Conservation (phyloP, 1,139 yeast genomes). For the Blastobotrys serpentis region DNA sequence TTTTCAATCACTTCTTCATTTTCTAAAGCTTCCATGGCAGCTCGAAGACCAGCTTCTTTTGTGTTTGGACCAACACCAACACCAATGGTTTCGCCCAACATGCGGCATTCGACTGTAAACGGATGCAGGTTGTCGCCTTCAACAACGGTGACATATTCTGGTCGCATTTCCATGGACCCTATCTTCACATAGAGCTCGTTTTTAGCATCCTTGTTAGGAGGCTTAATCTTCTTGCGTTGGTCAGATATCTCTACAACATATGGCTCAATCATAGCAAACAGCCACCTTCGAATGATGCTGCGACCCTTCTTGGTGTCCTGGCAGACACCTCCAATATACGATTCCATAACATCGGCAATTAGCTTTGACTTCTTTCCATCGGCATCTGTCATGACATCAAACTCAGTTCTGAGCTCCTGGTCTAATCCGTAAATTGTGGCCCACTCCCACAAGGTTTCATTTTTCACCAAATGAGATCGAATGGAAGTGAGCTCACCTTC, state of each 20-base stretch:
- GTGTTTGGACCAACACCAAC: constrained; percentile 57
- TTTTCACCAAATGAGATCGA: constrained; percentile 71
- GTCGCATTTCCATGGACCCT: constrained; percentile 69
- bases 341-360: constrained; percentile 81
- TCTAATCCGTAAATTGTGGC: constrained; percentile 71
- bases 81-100: constrained; percentile 55
- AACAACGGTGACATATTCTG: constrained; percentile 58
- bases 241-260: constrained; percentile 42
- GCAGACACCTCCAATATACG: constrained; percentile 82
- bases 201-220: constrained; percentile 64
- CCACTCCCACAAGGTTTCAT: constrained; percentile 69
- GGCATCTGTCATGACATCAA: constrained; percentile 31
- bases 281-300: constrained; percentile 58
- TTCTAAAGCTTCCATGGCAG: constrained; percentile 69
- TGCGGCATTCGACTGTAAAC: constrained; percentile 66
- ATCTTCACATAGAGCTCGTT: constrained; percentile 72
- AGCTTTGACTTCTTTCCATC: constrained; percentile 44
- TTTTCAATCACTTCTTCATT: constrained; percentile 62
- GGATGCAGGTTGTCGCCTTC: constrained; percentile 49
- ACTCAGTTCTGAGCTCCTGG: constrained; percentile 48
- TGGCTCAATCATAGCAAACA: constrained; percentile 54
- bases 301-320: constrained; percentile 51
- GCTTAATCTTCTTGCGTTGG: constrained; percentile 36
- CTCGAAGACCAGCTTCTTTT: constrained; percentile 68
- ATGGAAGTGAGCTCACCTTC: constrained; percentile 82